Percentiles rank a stretch among this genome's conserved stretches.
Conservation (phyloP, 129 eudicot genomes). For the Glebionis coronaria region DNA sequence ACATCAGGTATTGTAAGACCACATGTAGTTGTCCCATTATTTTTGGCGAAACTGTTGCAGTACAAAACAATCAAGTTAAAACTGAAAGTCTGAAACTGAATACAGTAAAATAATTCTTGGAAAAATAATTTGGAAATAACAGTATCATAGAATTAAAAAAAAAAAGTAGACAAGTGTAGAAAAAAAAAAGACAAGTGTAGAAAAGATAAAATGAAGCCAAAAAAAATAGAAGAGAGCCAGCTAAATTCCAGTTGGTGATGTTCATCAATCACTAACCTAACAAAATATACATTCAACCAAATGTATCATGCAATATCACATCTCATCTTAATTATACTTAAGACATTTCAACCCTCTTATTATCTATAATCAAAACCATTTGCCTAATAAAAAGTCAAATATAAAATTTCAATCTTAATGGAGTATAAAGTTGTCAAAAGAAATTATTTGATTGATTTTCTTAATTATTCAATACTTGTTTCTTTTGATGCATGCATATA, state of each 20-base stretch:
- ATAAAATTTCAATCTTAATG: neutral
- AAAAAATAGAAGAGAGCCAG: neutral
- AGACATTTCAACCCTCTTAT: conserved; percentile 4
- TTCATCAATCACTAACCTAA: conserved; percentile 35
- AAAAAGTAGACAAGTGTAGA: neutral
- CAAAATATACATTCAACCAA: conserved; percentile 28
- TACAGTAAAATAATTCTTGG: neutral
- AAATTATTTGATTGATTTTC: neutral
- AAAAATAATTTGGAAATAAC: neutral
- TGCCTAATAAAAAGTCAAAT: neutral
- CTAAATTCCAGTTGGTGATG: conserved; percentile 26
- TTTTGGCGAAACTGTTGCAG: neutral
- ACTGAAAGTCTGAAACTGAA: neutral
- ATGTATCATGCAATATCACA: conserved; percentile 25
- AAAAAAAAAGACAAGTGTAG: conserved; percentile 3
- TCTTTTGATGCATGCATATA: conserved; percentile 18
- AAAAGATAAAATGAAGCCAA: neutral
- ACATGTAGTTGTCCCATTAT: neutral
- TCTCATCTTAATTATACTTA: neutral
- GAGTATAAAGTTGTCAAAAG: neutral
- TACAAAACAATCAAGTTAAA: neutral
- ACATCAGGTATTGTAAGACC: neutral
- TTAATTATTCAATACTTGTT: neutral
- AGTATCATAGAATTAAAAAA: neutral
- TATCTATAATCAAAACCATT: no score